phyloP scores from a whole-genome alignment of 495 filamentous ascomycete species.

The Schizothecium vesticola region DNA sequence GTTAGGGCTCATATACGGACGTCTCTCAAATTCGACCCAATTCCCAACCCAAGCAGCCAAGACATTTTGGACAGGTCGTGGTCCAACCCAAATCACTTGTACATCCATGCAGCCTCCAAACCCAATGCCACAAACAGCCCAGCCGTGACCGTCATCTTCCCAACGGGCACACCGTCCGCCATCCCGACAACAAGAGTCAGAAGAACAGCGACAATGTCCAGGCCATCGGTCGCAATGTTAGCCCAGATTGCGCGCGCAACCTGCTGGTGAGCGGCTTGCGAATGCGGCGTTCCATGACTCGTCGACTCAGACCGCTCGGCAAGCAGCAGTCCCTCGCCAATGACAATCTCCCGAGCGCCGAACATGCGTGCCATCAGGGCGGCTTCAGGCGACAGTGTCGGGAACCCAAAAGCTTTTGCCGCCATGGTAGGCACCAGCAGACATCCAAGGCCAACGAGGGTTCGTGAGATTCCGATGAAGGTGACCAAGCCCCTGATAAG shows the following conservation, averaged over 20 bases:
- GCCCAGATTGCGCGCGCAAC: background rate
- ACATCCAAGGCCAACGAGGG: background rate
- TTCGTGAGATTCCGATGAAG: background rate
- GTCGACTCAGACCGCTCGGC: background rate
- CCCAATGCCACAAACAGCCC: background rate
- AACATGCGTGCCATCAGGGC: background rate
- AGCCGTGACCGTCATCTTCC: background rate
- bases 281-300: background rate
- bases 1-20: too few relatives aligned
- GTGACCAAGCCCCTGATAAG: background rate
- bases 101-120: background rate
- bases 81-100: background rate
- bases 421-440: background rate
- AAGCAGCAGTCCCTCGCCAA: background rate
- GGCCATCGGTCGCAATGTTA: background rate
- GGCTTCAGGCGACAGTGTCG: background rate
- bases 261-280: background rate
- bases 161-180: background rate
- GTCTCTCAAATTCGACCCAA: too few relatives aligned
- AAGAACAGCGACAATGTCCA: background rate
- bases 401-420: background rate
- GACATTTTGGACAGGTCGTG: too few relatives aligned
- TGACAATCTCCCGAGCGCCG: background rate
- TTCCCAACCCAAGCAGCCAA: too few relatives aligned
- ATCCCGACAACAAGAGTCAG: background rate